Evolutionary conservation across 805 yeast genomes (phyloP), one percentile per base, ranked within the genome.

Genomic region (Tetrapisispora namnaoensis): DNA sequence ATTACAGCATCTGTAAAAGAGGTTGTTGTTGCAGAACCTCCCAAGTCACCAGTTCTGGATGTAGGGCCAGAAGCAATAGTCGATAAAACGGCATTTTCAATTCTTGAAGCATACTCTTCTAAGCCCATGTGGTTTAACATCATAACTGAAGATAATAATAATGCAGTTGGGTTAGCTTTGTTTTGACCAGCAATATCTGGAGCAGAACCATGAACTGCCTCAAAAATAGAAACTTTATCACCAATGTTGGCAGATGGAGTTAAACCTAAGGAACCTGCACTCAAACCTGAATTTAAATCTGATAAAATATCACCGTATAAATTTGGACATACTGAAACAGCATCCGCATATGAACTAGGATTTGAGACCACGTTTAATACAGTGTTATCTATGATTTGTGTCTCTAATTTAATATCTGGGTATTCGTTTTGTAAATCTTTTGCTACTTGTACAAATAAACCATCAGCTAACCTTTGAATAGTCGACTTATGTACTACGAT

Each of bases 171-270:
- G 82, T 93, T 93, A 56, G 99, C 99, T 69, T 87, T 80, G 68
- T 95, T 95, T 79, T 93, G 88, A 67, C 99, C 99, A 54, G 98
- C 98, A 66, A 93, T 93, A 71, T 93, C 99, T 61, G 99, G 99
- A 55, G 99, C 99, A 51, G 98, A 90, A 70, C 99, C 99, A 72
- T 93, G 99, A 66, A 93, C 99, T 56, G 99, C 99, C 80, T 93
- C 99, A 70, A 93, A 93, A 69, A 93, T 91, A 49, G 97, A 88
- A 55, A 91, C 95, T 70, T 86, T 83, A 78, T 88, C 87, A 77
- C 99, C 99, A 90, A 93, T 93, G 82, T 93, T 93, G 70, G 96
- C 99, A 52, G 96, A 88, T 58, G 99, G 99, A 53, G 99, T 93
- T 70, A 93, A 81, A 74, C 99, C 99, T 66, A 91, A 80, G 68